Evolutionary conservation across 2,329 filamentous ascomycete genomes (phyloP).

Genomic region (Xylaria hypoxylon): DNA sequence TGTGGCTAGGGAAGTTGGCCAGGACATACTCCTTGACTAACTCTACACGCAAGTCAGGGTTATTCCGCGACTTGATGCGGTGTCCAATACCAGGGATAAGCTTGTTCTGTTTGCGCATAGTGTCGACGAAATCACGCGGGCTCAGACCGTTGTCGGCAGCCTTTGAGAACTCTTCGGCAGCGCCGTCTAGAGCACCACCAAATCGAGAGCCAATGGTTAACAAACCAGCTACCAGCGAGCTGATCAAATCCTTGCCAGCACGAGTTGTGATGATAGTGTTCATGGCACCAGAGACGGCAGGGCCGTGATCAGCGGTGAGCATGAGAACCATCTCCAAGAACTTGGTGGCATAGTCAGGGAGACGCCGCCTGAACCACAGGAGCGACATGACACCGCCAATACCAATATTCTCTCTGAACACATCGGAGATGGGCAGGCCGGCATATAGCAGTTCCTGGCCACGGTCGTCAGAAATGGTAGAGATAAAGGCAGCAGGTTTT

Average conservation of each 20-base stretch:
- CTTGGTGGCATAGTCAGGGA: conserved; percentile 95
- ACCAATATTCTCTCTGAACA: conserved; percentile 98
- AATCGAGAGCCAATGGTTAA: conserved; percentile 98
- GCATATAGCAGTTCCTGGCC: conserved; percentile 98
- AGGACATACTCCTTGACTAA: conserved; percentile 99
- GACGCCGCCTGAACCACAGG: conserved; percentile 98
- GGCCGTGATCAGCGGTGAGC: conserved; percentile 99
- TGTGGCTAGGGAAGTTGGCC: conserved; percentile 97
- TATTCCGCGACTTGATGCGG: conserved; percentile 99
- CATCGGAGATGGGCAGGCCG: conserved; percentile 99
- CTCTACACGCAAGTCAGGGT: conserved; percentile 99
- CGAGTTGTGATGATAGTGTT: conserved; percentile 99
- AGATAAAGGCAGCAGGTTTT: conserved; percentile 99
- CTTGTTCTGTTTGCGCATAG: conserved; percentile 99
- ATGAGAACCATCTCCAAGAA: conserved; percentile 99
- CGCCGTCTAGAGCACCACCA: conserved; percentile 92
- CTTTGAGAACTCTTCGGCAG: conserved; percentile 97
- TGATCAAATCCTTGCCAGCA: conserved; percentile 99
- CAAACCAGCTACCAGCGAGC: conserved; percentile 93
- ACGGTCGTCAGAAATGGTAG: conserved; percentile 99
- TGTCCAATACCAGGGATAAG: conserved; percentile 99
- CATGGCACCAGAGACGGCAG: conserved; percentile 99
- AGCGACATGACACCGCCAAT: conserved; percentile 99
- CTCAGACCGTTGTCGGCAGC: conserved; percentile 98
- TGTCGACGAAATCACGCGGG: conserved; percentile 98